A percentile compares a stretch with the other conserved stretches of the same genome.
phyloP scores from a whole-genome alignment of 371 early-diverging fungal genomes.

The Mortierella sp. region DNA sequence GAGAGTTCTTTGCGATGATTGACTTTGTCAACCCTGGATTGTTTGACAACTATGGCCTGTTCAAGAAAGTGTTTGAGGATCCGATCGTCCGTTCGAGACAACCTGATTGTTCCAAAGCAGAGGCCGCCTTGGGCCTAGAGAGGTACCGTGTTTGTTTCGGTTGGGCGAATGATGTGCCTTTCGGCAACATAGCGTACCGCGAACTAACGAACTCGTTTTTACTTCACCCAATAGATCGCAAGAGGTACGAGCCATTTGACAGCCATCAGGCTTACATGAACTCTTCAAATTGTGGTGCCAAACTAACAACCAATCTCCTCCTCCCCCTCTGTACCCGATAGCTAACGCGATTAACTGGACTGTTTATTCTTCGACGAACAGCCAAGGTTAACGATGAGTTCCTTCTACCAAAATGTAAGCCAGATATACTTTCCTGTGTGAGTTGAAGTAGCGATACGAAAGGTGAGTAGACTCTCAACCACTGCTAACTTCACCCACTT shows the following conservation, averaged over 20 bases:
- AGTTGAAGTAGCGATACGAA: background rate
- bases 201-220: background rate
- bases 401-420: constrained; percentile 69
- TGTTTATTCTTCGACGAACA: constrained; percentile 70
- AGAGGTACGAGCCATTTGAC: constrained; percentile 16
- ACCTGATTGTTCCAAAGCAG: constrained; percentile 46
- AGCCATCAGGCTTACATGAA: too few species aligned
- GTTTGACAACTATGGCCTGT: constrained; percentile 62
- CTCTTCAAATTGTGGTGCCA: background rate
- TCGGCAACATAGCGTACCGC: too few species aligned
- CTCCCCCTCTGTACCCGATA: constrained; percentile 10
- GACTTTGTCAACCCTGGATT: constrained; percentile 78
- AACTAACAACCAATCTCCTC: background rate
- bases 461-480: too few species aligned
- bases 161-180: too few species aligned
- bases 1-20: constrained; percentile 70
- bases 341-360: constrained; percentile 64
- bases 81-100: constrained; percentile 65
- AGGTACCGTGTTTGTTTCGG: constrained; percentile 24
- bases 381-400: constrained; percentile 67
- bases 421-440: background rate
- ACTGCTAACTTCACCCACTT: background rate
- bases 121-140: constrained; percentile 62
- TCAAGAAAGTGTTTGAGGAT: constrained; percentile 65
- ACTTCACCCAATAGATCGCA: constrained; percentile 19